These are phyloP conservation scores for Globisporangium echinulatum DNA, from an alignment of 352 stramenopile species.

Conservation along the genomic window DNA sequence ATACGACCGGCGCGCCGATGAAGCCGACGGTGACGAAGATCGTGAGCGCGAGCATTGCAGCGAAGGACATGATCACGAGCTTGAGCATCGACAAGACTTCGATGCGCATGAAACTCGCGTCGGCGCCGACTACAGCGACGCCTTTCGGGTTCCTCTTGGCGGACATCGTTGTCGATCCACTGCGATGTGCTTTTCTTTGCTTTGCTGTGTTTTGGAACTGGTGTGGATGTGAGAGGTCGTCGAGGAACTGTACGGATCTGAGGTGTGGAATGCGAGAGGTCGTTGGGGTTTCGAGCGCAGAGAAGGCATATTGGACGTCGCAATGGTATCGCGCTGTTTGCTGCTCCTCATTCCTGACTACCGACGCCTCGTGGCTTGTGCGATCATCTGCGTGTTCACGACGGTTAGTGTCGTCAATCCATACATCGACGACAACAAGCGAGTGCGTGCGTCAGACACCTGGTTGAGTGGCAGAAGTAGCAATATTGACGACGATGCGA, in stretches of 20 bases:
- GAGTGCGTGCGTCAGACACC: neutral
- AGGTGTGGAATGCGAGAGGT: too few relatives aligned
- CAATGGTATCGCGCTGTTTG: too few relatives aligned
- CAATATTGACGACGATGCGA: neutral
- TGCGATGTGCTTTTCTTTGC: too few relatives aligned
- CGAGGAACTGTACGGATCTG: too few relatives aligned
- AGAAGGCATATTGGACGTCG: too few relatives aligned
- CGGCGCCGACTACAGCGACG: conserved; percentile 7
- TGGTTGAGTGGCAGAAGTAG: neutral
- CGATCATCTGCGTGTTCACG: neutral
- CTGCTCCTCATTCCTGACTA: too few relatives aligned
- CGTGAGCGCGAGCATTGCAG: conserved; percentile 23
- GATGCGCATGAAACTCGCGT: conserved; percentile 59
- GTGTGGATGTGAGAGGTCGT: too few relatives aligned
- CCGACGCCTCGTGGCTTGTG: neutral
- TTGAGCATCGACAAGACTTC: conserved; percentile 61
- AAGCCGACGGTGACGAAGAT: conserved; percentile 48
- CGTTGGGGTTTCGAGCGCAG: too few relatives aligned
- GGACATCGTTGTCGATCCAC: neutral
- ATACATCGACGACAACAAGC: neutral
- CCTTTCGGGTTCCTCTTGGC: neutral
- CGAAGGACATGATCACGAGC: conserved; percentile 22
- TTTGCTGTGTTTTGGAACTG: too few relatives aligned
- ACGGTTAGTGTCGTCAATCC: too few relatives aligned
- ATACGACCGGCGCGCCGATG: conserved; percentile 24